phyloP scores from a whole-genome alignment of 495 filamentous ascomycete genomes.

The Saxophila tyrrhenica region DNA sequence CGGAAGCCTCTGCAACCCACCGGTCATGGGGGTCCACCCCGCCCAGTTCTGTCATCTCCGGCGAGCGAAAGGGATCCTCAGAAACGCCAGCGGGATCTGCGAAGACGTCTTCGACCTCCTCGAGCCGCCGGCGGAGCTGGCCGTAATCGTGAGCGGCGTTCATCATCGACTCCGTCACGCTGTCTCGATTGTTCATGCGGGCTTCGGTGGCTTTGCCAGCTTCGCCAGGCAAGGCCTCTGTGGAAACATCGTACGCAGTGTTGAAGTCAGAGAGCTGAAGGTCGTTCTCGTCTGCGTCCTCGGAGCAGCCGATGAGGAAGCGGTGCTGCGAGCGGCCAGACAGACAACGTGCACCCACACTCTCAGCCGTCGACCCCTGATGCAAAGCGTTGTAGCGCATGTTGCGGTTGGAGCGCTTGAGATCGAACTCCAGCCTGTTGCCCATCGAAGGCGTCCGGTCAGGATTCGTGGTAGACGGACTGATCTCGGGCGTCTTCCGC shows the following conservation, averaged over 20 bases:
- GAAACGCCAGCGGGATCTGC: neutral
- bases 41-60: neutral
- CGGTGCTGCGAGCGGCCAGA: neutral
- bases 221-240: neutral
- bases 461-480: neutral
- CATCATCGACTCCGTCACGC: neutral
- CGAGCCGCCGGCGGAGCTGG: neutral
- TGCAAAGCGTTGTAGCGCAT: slow-evolving; percentile 12
- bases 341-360: no score
- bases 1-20: no score
- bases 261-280: neutral
- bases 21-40: no score
- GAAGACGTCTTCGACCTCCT: neutral
- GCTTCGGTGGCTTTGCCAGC: neutral
- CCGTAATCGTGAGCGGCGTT: neutral
- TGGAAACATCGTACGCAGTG: neutral
- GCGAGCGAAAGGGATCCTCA: neutral
- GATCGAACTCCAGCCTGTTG: slow-evolving; percentile 5
- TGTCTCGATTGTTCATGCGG: neutral
- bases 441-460: slow-evolving; percentile 6
- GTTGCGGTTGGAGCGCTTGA: slow-evolving; percentile 8
- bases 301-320: neutral
- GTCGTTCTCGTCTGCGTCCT: neutral
- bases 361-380: neutral
- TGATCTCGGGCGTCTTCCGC: slow-evolving; percentile 1